A percentile compares a stretch with the other conserved stretches of the same genome.
Conservation (phyloP, 2,329 filamentous ascomycete genomes). For the Rhexocercosporidium sp. region DNA sequence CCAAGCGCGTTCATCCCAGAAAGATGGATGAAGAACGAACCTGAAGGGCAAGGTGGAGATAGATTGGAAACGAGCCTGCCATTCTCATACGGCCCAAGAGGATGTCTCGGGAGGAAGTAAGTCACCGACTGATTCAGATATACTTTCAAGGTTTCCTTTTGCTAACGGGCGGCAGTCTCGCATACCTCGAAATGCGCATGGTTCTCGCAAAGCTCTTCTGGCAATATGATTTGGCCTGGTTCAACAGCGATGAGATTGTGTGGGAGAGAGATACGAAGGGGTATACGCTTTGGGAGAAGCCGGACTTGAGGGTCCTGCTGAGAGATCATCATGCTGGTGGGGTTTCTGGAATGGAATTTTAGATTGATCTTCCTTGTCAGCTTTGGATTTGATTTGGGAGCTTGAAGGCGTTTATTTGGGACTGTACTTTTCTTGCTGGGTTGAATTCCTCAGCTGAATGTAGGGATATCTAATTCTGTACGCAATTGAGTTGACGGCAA, state of each 20-base stretch:
- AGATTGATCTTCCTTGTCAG: neutral
- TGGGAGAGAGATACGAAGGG: slow-evolving; percentile 33
- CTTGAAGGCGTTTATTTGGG: neutral
- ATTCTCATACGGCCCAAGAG: slow-evolving; percentile 28
- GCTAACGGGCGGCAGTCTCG: slow-evolving; percentile 18
- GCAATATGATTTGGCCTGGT: slow-evolving; percentile 30
- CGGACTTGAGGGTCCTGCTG: slow-evolving; percentile 26
- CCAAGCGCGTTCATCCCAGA: slow-evolving; percentile 33
- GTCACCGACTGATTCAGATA: neutral
- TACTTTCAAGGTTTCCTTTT: neutral
- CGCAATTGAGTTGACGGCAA: no score
- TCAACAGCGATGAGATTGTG: slow-evolving; percentile 29
- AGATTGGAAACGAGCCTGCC: slow-evolving; percentile 28
- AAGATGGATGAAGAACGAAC: slow-evolving; percentile 30
- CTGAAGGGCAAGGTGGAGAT: slow-evolving; percentile 21
- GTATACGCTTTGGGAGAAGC: slow-evolving; percentile 34
- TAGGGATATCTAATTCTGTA: no score
- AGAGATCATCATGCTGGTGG: slow-evolving; percentile 9
- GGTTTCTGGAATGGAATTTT: neutral
- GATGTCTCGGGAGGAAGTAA: slow-evolving; percentile 28
- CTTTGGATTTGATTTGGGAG: neutral
- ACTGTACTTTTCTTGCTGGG: neutral
- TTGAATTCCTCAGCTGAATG: neutral
- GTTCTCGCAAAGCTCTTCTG: slow-evolving; percentile 32
- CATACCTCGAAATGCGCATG: slow-evolving; percentile 32